These are phyloP conservation scores for Naematelia encephala DNA, from an alignment of 768 basidiomycete species.

Conservation along the genomic window DNA sequence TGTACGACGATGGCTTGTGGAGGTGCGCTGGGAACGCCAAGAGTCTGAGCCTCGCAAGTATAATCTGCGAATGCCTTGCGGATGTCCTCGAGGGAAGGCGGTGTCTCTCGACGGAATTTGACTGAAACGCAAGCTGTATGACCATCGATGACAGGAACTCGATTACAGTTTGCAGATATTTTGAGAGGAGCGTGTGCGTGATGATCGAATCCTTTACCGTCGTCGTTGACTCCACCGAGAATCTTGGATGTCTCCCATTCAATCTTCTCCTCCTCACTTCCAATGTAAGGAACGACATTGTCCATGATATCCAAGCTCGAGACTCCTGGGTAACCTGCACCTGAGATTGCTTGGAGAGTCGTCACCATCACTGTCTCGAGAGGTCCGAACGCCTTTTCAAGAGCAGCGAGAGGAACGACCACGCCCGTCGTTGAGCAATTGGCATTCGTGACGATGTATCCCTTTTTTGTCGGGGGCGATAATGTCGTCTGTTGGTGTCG, in stretches of 20 bases:
- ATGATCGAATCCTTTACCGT: constrained; percentile 71
- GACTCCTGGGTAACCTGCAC: constrained; percentile 96
- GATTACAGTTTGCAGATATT: constrained; percentile 87
- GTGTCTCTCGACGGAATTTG: constrained; percentile 71
- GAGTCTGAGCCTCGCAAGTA: constrained; percentile 69
- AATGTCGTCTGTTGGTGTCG: constrained; percentile 73
- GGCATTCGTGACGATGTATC: constrained; percentile 97
- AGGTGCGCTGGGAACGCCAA: constrained; percentile 75
- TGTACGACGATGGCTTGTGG: constrained; percentile 82
- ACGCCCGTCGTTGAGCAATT: constrained; percentile 94
- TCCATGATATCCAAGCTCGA: constrained; percentile 85
- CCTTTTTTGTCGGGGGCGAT: constrained; percentile 61
- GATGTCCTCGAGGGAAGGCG: constrained; percentile 83
- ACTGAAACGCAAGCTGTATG: constrained; percentile 89
- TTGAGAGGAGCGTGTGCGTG: constrained; percentile 75
- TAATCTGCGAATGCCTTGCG: constrained; percentile 72
- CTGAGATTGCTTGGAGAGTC: constrained; percentile 96
- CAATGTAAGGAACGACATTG: constrained; percentile 91
- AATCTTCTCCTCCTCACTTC: constrained; percentile 89
- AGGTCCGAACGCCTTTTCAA: constrained; percentile 72
- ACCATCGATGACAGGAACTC: constrained; percentile 92
- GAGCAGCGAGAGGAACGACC: constrained; percentile 42
- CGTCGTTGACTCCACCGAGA: constrained; percentile 70
- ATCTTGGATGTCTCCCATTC: constrained; percentile 99
- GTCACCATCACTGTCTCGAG: constrained; percentile 86